These are phyloP conservation scores for Didymellaceae sp. DNA, from an alignment of 2,329 filamentous ascomycete species.

Conservation along the genomic window DNA sequence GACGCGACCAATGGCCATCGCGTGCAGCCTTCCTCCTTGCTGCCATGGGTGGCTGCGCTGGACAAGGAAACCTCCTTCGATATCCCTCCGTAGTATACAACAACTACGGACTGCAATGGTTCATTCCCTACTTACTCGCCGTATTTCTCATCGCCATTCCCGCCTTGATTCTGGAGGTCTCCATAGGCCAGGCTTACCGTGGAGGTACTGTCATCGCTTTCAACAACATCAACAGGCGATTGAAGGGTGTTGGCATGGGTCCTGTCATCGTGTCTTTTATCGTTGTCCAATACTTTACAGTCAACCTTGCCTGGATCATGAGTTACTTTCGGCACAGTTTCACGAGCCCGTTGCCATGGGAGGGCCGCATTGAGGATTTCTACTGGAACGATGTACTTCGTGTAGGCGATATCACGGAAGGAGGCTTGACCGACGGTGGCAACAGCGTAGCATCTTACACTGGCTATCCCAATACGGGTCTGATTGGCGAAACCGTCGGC, in stretches of 20 bases:
- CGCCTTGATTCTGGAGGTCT: slow-evolving; percentile 62
- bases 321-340: slow-evolving; percentile 65
- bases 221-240: slow-evolving; percentile 58
- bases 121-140: slow-evolving; percentile 63
- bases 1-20: slow-evolving; percentile 63
- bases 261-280: slow-evolving; percentile 59
- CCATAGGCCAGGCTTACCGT: slow-evolving; percentile 61
- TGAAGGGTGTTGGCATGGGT: slow-evolving; percentile 62
- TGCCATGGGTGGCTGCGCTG: slow-evolving; percentile 65
- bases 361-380: slow-evolving; percentile 58
- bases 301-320: slow-evolving; percentile 66
- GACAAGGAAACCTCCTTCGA: slow-evolving; percentile 64
- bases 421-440: slow-evolving; percentile 43
- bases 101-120: slow-evolving; percentile 67
- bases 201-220: slow-evolving; percentile 63
- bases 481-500: slow-evolving; percentile 64
- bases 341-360: slow-evolving; percentile 62
- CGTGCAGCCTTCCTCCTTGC: slow-evolving; percentile 63
- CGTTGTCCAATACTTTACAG: slow-evolving; percentile 64
- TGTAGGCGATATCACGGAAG: slow-evolving; percentile 54
- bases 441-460: slow-evolving; percentile 53
- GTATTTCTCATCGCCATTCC: slow-evolving; percentile 64
- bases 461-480: slow-evolving; percentile 54
- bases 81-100: slow-evolving; percentile 67
- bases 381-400: slow-evolving; percentile 58